A percentile compares a stretch with the other conserved stretches of the same genome.
Evolutionary conservation across 371 early-diverging fungal genomes (phyloP).

Genomic region (Gilbertella persicaria): DNA sequence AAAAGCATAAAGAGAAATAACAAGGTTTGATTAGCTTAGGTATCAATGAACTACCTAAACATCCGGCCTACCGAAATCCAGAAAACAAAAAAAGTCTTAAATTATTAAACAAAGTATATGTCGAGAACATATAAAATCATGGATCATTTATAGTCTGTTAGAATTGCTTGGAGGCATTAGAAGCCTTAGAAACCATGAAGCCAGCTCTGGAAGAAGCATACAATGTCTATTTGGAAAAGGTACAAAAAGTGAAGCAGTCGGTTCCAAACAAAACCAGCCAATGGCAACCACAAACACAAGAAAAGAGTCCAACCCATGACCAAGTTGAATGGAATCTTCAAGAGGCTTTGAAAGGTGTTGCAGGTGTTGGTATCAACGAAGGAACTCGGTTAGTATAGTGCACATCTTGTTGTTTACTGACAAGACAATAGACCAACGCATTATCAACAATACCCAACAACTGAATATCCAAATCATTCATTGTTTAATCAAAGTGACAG

Average conservation of each 20-base stretch:
- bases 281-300: slow-evolving; percentile 4
- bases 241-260: slow-evolving; percentile 8
- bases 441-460: not conserved
- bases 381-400: no score
- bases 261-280: slow-evolving; percentile 2
- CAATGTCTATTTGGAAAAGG: slow-evolving; percentile 16
- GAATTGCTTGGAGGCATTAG: slow-evolving; percentile 53
- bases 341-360: slow-evolving; percentile 45
- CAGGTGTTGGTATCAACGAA: slow-evolving; percentile 32
- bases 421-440: no score
- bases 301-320: not conserved
- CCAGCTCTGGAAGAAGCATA: slow-evolving; percentile 35
- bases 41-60: slow-evolving; percentile 55
- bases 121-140: no score
- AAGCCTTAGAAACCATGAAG: slow-evolving; percentile 48
- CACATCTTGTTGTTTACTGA: no score
- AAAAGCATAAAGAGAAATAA: not conserved
- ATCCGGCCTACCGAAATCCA: slow-evolving; percentile 46
- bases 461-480: slow-evolving; percentile 28
- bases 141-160: slow-evolving; percentile 9
- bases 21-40: slow-evolving; percentile 42
- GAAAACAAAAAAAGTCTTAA: slow-evolving; percentile 36
- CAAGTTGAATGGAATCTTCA: slow-evolving; percentile 42
- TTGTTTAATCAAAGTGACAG: slow-evolving; percentile 40
- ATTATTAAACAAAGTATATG: slow-evolving; percentile 35